Percentiles rank a stretch among this genome's conserved stretches.
Evolutionary conservation across 495 filamentous ascomycete genomes (phyloP).

Genomic region (Talaromyces trachyspermus): DNA sequence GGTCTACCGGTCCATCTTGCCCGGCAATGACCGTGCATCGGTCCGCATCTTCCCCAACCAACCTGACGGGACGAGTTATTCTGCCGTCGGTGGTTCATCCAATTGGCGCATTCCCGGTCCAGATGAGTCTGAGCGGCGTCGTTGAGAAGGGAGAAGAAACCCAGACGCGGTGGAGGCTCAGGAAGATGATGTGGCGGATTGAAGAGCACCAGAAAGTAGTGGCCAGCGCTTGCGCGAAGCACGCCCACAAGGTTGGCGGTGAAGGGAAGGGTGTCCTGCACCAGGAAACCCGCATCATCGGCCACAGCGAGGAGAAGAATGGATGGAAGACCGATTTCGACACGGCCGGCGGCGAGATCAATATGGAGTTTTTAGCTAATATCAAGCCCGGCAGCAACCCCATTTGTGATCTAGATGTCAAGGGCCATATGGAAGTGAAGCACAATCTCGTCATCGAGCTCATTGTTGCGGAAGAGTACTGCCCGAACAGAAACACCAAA

Average conservation of each 20-base stretch:
- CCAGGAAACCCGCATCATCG: slow-evolving; percentile 68
- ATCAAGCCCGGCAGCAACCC: slow-evolving; percentile 55
- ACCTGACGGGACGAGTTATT: slow-evolving; percentile 73
- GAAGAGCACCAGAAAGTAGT: slow-evolving; percentile 78
- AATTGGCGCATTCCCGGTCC: slow-evolving; percentile 72
- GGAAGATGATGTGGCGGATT: slow-evolving; percentile 86
- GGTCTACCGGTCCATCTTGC: slow-evolving; percentile 68
- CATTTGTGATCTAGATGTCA: slow-evolving; percentile 71
- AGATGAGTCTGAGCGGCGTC: slow-evolving; percentile 73
- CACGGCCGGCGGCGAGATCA: slow-evolving; percentile 61
- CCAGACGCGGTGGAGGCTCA: slow-evolving; percentile 75
- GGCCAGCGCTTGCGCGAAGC: slow-evolving; percentile 73
- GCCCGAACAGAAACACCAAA: slow-evolving; percentile 57
- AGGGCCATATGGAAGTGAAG: slow-evolving; percentile 68
- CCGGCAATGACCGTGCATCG: slow-evolving; percentile 65
- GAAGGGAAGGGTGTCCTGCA: slow-evolving; percentile 71
- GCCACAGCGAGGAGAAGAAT: slow-evolving; percentile 62
- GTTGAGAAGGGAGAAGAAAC: slow-evolving; percentile 54
- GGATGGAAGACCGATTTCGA: slow-evolving; percentile 98
- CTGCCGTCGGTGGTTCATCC: slow-evolving; percentile 81
- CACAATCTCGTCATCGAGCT: slow-evolving; percentile 89
- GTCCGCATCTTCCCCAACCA: slow-evolving; percentile 95
- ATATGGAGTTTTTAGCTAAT: slow-evolving; percentile 71
- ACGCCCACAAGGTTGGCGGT: slow-evolving; percentile 63
- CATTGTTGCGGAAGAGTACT: slow-evolving; percentile 90